Percentiles rank a stretch among this genome's conserved stretches.
Conservation (phyloP, 306 rosid species). For the Vachellia collinsii region DNA sequence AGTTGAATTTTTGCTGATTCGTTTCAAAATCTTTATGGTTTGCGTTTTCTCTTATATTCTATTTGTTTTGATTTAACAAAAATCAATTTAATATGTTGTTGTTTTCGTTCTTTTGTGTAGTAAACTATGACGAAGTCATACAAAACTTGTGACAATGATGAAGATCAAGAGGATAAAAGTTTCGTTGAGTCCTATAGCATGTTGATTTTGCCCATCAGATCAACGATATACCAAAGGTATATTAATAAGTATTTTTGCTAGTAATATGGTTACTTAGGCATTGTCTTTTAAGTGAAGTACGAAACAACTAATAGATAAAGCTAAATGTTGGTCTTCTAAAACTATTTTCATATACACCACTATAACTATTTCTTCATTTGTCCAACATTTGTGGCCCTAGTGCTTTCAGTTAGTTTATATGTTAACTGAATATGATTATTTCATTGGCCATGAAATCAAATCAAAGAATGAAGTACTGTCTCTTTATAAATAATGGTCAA, state of each 20-base stretch:
- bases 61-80: not conserved
- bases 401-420: not conserved
- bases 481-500: too few species aligned
- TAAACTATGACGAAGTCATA: not conserved
- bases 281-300: too few species aligned
- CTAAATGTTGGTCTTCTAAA: not conserved
- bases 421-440: too few species aligned
- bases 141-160: not conserved
- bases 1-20: too few species aligned
- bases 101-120: not conserved
- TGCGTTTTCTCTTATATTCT: not conserved
- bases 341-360: too few species aligned
- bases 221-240: not conserved
- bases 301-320: too few species aligned
- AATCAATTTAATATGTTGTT: too few species aligned
- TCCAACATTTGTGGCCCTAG: not conserved
- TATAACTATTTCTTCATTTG: not conserved
- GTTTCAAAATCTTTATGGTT: not conserved
- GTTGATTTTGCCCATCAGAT: not conserved
- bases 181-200: not conserved
- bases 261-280: too few species aligned
- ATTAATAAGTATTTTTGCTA: not conserved
- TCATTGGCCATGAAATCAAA: too few species aligned
- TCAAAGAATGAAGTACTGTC: too few species aligned
- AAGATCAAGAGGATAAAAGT: not conserved